Evolutionary conservation across 306 rosid species (phyloP).

Genomic region (Rosa multiflora): DNA sequence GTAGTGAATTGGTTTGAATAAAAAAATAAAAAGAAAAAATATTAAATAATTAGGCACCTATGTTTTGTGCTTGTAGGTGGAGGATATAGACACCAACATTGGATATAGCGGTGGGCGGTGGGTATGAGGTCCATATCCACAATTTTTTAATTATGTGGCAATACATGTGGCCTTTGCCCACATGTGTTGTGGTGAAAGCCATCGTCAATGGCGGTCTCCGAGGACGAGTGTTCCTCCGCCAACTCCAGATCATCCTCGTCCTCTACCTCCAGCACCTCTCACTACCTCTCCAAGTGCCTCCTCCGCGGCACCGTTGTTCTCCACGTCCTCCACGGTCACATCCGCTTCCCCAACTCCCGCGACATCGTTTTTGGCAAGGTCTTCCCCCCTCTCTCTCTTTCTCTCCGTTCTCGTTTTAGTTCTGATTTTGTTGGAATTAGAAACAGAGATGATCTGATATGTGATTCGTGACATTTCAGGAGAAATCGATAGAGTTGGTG

Average conservation of each 20-base stretch:
- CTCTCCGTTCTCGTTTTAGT: not conserved
- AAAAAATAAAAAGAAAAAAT: too few relatives aligned
- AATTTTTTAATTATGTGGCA: too few relatives aligned
- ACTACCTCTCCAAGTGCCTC: conserved; percentile 85
- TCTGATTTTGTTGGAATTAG: not conserved
- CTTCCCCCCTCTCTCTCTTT: not conserved
- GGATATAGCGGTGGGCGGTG: too few relatives aligned
- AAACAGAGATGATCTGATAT: not conserved
- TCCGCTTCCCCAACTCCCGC: conserved; percentile 67
- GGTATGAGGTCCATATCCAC: too few relatives aligned
- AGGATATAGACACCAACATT: too few relatives aligned
- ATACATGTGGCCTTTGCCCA: too few relatives aligned
- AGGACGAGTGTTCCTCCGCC: conserved; percentile 87
- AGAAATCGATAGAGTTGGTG: conserved; percentile 86
- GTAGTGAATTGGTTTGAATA: too few relatives aligned
- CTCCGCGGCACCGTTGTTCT: conserved; percentile 78
- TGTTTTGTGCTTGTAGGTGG: too few relatives aligned
- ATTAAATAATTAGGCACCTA: too few relatives aligned
- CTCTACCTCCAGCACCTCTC: conserved; percentile 38
- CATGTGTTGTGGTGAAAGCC: too few relatives aligned
- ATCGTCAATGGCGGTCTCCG: conserved; percentile 56
- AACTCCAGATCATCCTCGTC: conserved; percentile 67
- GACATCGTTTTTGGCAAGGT: conserved; percentile 88
- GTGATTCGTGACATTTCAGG: conserved; percentile 41
- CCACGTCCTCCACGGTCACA: conserved; percentile 70